Evolutionary conservation across 2,329 filamentous ascomycete species (phyloP), one percentile per base, ranked within the genome.

Genomic region (Claviceps africana): DNA sequence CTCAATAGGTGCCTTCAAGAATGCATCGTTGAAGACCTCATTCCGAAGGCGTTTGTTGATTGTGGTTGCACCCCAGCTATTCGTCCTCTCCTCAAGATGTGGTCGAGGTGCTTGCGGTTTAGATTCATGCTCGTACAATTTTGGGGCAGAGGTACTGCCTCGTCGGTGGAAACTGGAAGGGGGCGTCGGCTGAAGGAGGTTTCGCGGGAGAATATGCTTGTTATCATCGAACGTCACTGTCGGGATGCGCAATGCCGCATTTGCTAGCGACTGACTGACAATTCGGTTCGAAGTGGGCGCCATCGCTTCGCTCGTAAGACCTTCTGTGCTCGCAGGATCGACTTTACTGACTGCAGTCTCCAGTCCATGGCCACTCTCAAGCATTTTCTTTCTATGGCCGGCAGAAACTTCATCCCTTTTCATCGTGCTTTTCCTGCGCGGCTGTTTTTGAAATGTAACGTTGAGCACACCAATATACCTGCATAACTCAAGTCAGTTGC

Each of bases 401-500:
- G 60, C 58, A 0, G 62, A 61, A 13, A 60, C 61, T 11, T 76
- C 73, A 7, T 79, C 78, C 54, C 70, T 76, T 56, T 70, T 79
- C 51, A 71, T 67, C 1, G 70, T 73, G 35, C 78, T 80, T 61
- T 74, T 81, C 48, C 79, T 82, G 52, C 88, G 87, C 2, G 80
- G 75, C 53, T 83, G 82, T 65, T 94, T 95, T 49, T 89, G 88
- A 65, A 95, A 96, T 0, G 89, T 96, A 21, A 96, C 91, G 66
- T 96, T 97, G 49, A 98, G 72, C 43, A 98, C 93, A 56, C 93
- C 93, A 61, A 98, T 97, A 61, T 98, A 97, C 64, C 88, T 95
- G 66, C 2, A 31, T 15, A 28, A 43, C 11, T 10, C 22, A 54
- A 58, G 56, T 59, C 53, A 51, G 48, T 46, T 13, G 13, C 10